Conservation (phyloP, 345 rosid species). For the Mercurialis annua region DNA sequence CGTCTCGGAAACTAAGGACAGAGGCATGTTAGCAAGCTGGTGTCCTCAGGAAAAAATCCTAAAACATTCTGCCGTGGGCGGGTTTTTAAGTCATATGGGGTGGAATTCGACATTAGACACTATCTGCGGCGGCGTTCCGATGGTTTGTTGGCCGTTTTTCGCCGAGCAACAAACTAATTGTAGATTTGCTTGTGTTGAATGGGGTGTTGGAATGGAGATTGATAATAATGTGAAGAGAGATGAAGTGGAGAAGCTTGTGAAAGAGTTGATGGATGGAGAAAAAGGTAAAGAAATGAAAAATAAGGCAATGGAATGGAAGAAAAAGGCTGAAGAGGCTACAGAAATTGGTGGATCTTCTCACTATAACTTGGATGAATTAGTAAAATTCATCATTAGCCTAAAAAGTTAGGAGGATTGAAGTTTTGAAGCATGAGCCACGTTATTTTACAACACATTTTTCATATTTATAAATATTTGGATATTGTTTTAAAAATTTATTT, state of each 20-base stretch:
- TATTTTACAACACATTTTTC: too few species aligned
- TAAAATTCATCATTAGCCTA: neutral
- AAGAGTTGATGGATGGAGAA: conserved; percentile 4
- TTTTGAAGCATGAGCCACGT: too few species aligned
- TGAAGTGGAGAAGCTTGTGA: conserved; percentile 13
- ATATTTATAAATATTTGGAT: too few species aligned
- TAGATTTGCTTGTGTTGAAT: conserved; percentile 18
- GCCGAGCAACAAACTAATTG: conserved; percentile 25
- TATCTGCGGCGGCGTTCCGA: conserved; percentile 17
- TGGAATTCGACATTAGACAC: conserved; percentile 31
- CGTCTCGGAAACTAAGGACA: conserved; percentile 7
- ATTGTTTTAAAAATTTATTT: too few species aligned
- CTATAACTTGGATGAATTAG: neutral
- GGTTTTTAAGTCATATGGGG: conserved; percentile 30
- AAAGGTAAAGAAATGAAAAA: conserved; percentile 9
- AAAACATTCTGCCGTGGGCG: conserved; percentile 22
- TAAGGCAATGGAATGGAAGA: conserved; percentile 15
- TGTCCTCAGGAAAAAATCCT: conserved; percentile 24
- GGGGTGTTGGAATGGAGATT: conserved; percentile 26
- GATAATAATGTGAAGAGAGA: conserved; percentile 15
- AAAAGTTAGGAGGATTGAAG: neutral
- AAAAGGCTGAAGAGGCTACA: neutral
- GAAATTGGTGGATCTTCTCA: neutral
- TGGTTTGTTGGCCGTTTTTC: conserved; percentile 25
- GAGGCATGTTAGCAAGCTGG: conserved; percentile 26